A percentile compares a stretch with the other conserved stretches of the same genome.
These are phyloP conservation scores for Elsinoe arachidis DNA, from an alignment of 2,329 filamentous ascomycete genomes.

Conservation along the genomic window DNA sequence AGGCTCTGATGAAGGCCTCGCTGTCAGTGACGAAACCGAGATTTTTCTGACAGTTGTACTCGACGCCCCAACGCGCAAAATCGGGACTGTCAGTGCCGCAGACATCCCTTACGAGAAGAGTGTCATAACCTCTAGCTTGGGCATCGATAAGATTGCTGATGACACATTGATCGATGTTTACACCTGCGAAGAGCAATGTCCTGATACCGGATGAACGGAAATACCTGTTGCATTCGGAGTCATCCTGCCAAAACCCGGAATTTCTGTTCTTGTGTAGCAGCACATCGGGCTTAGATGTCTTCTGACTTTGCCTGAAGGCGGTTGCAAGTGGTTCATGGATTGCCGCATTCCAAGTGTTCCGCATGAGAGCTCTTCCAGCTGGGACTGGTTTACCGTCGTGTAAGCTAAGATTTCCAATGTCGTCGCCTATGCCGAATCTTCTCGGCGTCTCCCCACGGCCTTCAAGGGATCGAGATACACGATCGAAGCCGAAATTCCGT, in stretches of 20 bases:
- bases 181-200: slow-evolving; percentile 49
- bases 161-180: slow-evolving; percentile 52
- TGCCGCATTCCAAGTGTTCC: slow-evolving; percentile 48
- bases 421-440: background rate
- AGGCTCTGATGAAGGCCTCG: slow-evolving; percentile 22
- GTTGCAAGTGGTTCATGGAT: slow-evolving; percentile 41
- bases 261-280: slow-evolving; percentile 51
- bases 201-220: slow-evolving; percentile 34
- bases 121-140: slow-evolving; percentile 48
- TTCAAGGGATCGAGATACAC: slow-evolving; percentile 14
- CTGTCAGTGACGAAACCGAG: slow-evolving; percentile 27
- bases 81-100: slow-evolving; percentile 43
- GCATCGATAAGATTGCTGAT: slow-evolving; percentile 47
- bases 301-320: slow-evolving; percentile 27
- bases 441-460: background rate
- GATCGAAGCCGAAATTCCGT: slow-evolving; percentile 38
- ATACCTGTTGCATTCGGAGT: slow-evolving; percentile 36
- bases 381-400: slow-evolving; percentile 30
- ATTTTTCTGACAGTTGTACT: slow-evolving; percentile 27
- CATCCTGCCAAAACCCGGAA: slow-evolving; percentile 46
- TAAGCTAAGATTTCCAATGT: slow-evolving; percentile 21
- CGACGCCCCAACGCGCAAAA: slow-evolving; percentile 28
- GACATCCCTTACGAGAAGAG: slow-evolving; percentile 46
- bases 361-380: slow-evolving; percentile 41
- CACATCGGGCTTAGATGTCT: slow-evolving; percentile 34